Conservation (phyloP, 371 early-diverging fungal genomes). For the Mucor irregularis region DNA sequence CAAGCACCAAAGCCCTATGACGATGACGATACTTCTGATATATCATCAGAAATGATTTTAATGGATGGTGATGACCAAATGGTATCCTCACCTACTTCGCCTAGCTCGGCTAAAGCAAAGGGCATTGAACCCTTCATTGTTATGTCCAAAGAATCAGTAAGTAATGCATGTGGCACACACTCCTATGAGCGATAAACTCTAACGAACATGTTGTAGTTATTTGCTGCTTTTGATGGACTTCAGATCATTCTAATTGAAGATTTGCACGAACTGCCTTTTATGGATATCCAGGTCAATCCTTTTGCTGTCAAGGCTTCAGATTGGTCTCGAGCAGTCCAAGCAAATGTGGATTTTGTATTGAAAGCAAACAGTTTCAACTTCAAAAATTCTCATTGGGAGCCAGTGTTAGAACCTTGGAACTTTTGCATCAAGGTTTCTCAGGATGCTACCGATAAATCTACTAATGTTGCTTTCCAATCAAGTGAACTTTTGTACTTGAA, state of each 20-base stretch:
- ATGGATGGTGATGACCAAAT: neutral
- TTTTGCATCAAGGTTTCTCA: constrained; percentile 43
- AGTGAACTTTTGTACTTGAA: constrained; percentile 69
- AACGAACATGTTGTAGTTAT: no score
- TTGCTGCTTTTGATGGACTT: constrained; percentile 58
- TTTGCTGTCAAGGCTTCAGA: constrained; percentile 67
- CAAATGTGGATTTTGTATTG: constrained; percentile 69
- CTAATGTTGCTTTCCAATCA: constrained; percentile 53
- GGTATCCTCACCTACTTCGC: neutral
- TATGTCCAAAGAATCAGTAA: constrained; percentile 50
- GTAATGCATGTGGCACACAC: no score
- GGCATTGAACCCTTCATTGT: constrained; percentile 46
- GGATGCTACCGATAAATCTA: constrained; percentile 28
- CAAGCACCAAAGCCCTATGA: constrained; percentile 8
- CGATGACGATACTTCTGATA: constrained; percentile 6
- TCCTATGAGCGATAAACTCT: no score
- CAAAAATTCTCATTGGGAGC: constrained; percentile 92
- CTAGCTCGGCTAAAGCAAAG: constrained; percentile 4
- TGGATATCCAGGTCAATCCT: constrained; percentile 69
- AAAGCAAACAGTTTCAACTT: constrained; percentile 87
- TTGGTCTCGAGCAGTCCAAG: constrained; percentile 74
- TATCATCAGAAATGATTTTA: neutral
- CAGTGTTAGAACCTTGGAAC: constrained; percentile 79
- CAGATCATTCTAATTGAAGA: constrained; percentile 82
- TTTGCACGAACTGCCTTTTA: constrained; percentile 74